Base-by-base conservation (phyloP, 2,329 filamentous ascomycete species). In the Orbilia quercus region DNA sequence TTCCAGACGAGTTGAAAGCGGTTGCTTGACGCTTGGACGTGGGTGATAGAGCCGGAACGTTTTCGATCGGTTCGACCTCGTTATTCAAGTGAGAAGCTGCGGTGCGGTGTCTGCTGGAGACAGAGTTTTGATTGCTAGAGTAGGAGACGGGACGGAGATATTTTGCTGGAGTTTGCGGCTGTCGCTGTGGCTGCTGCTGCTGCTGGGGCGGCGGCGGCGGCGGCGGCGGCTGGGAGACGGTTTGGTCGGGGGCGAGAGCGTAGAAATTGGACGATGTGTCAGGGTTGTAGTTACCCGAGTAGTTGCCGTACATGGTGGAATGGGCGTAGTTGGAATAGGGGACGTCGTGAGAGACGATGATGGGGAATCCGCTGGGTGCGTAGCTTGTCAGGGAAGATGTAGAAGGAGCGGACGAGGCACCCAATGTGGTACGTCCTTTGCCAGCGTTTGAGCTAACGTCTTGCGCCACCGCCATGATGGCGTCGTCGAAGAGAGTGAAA, bases 21-120 rank as follows among this genome's bases (percentile, higher is more conserved):
- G 6, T 6, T n/a, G 65, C 66, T 42, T 74, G 72, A n/a, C 70
- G 64, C 28, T 67, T 75, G 14, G 67, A 55, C 18, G 77, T 75
- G 31, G 77, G 76, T 7, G 77, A 78, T 28, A 78, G 63, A 31
- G 76, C 76, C 20, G 77, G 77, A 25, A 75, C 71, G 20, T 78
- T 77, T 34, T 78, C 77, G 18, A 77, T 76, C 16, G 67, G 38
- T 16, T 72, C 67, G 18, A 72, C 67, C 12, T 72, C 67, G 25
- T 64, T 72, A 38, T 65, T 72, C 42, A 72, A 36, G 14, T 72
- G 67, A 2, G 67, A 65, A 44, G 51, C 44, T 6, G 51, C 42
- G 2, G 64, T 44, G 66, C 75, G 23, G 60, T 67, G 48, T 54
- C 64, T n/a, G n/a, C n/a, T n/a, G n/a, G 47, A 36, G 70, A 16